Base-by-base conservation (phyloP, 2,329 filamentous ascomycete genomes). In the Pseudogymnoascus sp. region DNA sequence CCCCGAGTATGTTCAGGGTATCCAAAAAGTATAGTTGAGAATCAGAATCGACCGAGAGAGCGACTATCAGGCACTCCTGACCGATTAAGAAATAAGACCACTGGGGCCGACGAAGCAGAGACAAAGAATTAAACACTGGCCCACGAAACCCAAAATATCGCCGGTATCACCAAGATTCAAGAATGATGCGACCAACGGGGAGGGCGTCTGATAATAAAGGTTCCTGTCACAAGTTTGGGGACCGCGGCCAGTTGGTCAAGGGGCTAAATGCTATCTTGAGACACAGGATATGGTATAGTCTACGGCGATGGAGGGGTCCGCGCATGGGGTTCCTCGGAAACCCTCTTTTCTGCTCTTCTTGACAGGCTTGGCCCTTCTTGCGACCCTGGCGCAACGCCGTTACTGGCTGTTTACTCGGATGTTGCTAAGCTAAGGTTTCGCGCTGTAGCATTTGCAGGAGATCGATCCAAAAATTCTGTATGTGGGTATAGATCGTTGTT, bases 1-100 rank as follows among this genome's bases (percentile, higher is more conserved):
- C 61, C 61, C 62, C 63, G 59, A 63, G 62, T 61, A 64, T 35
- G 60, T 61, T 61, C 60, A 16, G 50, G 28, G 33, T 31, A 46
- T 33, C 38, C 33, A 35, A 19, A 31, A 66, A 65, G 68, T 67
- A 65, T 67, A 65, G 66, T 61, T 59, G 63, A 60, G 33, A 56
- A 56, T 56, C 50, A 22, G 16, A 56, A 56, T 31, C 50, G 50
- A 33, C 35, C 19, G 3, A 59, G 26, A 24, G 31, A 37, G 43
- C 24, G 59, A 60, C 4, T 41, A 26, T 60, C 59, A 24, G 19
- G 33, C 40, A 46, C 31, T 50, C 35, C 38, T 62, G 16, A 19
- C 11, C 46, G 38, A 62, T 59, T 59, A 35, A 50, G 46, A 24
- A 35, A 24, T 16, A 62, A 59, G 61, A 61, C 65, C 62, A 43